Base-by-base conservation (phyloP, 768 basidiomycete species). In the Omphalotus guepiniiformis region DNA sequence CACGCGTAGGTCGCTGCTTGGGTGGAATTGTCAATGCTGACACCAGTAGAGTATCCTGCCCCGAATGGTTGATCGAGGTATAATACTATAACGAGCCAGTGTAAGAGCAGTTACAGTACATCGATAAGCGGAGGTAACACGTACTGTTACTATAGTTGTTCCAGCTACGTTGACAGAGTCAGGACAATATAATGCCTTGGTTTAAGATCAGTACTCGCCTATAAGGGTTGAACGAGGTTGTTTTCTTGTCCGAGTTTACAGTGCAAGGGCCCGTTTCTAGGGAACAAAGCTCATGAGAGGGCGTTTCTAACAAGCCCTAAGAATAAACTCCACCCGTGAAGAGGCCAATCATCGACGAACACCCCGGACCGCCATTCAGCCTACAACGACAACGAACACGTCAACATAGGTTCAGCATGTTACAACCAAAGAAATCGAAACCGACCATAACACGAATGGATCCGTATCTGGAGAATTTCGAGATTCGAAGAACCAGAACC, bases 401-500 rank as follows among this genome's bases (percentile, higher is more conserved):
- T n/a, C n/a, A 39, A 28, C 34, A 48, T 15, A n/a, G 6, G 42
- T 39, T 15, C 39, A 2, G 21, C 15, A 2, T n/a, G n/a, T n/a
- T n/a, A n/a, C n/a, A n/a, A n/a, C n/a, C n/a, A n/a, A n/a, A n/a
- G n/a, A n/a, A n/a, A n/a, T n/a, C 28, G 30, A 23, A n/a, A 19
- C 29, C 42, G 44, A 68, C 72, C 74, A 76, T 21, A 75, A 55
- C 15, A 71, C 71, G 50, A 76, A 71, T 2, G 74, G 74, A 2
- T 73, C 73, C 4, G 61, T 68, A 47, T 69, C 67, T 1, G 72
- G 69, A 6, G 63, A 62, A 37, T 71, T 53, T 28, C 74, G 66
- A 16, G 74, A 64, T 48, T 73, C 75, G 40, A 75, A 76, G 58
- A 75, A 76, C 70, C 73, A 76, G 47, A 75, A 75, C 69, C 68